These are phyloP conservation scores for Periglandula ipomoeae DNA, from an alignment of 2,329 filamentous ascomycete species.

Conservation along the genomic window DNA sequence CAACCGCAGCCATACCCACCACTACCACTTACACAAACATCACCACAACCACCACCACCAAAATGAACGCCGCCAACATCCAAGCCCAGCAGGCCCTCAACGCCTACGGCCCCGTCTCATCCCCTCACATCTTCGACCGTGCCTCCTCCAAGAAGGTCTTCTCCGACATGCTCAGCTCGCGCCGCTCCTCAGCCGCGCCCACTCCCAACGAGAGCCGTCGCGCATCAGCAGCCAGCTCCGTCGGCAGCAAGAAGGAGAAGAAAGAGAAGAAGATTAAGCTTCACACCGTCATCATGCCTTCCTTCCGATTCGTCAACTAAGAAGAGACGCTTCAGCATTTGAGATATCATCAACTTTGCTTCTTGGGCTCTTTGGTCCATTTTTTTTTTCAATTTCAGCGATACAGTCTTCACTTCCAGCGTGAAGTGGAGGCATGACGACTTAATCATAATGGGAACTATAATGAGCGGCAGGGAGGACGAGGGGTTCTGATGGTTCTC, in stretches of 20 bases:
- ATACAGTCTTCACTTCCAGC: too few species aligned
- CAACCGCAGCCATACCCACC: not conserved
- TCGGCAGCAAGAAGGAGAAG: slow-evolving; percentile 2
- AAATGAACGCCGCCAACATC: slow-evolving; percentile 2
- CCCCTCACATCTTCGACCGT: slow-evolving; percentile 8
- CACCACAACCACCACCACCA: not conserved
- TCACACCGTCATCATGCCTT: slow-evolving; percentile 6
- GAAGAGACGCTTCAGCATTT: not conserved
- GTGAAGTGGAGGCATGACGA: too few species aligned
- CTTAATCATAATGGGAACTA: not conserved
- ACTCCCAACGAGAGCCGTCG: slow-evolving; percentile 4
- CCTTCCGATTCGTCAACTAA: slow-evolving; percentile 9
- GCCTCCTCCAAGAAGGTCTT: slow-evolving; percentile 6
- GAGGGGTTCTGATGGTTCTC: not conserved
- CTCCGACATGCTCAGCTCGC: slow-evolving; percentile 7
- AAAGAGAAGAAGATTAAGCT: slow-evolving; percentile 6
- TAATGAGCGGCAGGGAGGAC: not conserved
- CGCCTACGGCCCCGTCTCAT: slow-evolving; percentile 9
- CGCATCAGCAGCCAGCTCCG: slow-evolving; percentile 4
- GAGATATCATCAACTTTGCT: not conserved
- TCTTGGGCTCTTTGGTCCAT: not conserved
- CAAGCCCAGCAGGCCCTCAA: slow-evolving; percentile 9
- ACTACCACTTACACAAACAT: not conserved
- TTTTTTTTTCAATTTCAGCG: too few species aligned
- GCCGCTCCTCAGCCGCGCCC: slow-evolving; percentile 5